Evolutionary conservation across 768 basidiomycete genomes (phyloP).

Genomic region (Punctularia strigosozonata): DNA sequence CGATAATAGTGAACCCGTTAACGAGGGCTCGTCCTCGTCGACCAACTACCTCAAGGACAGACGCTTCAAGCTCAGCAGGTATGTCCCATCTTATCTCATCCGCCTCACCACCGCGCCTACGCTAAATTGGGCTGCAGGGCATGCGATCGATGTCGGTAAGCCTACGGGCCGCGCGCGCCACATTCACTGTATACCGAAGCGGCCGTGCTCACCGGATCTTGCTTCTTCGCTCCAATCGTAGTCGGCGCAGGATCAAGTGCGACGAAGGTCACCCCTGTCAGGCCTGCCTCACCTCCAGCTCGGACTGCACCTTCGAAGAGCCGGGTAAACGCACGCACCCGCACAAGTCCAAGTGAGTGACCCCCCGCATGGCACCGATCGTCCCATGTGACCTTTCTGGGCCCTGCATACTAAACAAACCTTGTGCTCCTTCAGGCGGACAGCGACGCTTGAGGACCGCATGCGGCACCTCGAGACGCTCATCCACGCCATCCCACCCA

Average conservation of each 20-base stretch:
- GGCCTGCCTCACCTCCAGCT: conserved; percentile 74
- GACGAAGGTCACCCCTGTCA: conserved; percentile 87
- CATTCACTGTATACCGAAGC: neutral
- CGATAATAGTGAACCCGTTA: too few relatives aligned
- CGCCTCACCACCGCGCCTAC: neutral
- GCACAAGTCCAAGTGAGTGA: conserved; percentile 75
- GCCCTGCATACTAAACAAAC: neutral
- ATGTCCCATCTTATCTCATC: conserved; percentile 11
- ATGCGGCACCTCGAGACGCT: conserved; percentile 83
- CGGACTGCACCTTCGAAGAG: conserved; percentile 79
- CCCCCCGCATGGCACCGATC: conserved; percentile 3
- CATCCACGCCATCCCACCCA: conserved; percentile 75
- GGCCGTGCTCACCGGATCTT: neutral
- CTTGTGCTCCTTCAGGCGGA: conserved; percentile 34
- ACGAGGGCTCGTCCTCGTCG: too few relatives aligned
- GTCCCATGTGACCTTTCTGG: neutral
- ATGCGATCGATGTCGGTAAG: conserved; percentile 87
- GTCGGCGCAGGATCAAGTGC: conserved; percentile 76
- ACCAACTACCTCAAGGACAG: too few relatives aligned
- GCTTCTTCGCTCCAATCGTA: conserved; percentile 15
- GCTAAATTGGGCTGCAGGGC: conserved; percentile 37
- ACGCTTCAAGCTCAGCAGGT: conserved; percentile 84
- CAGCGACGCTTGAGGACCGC: conserved; percentile 75
- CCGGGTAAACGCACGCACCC: conserved; percentile 78
- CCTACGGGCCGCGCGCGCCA: neutral